Evolutionary conservation across 2,329 filamentous ascomycete species (phyloP).

Genomic region (Gaeumannomyces sp.): DNA sequence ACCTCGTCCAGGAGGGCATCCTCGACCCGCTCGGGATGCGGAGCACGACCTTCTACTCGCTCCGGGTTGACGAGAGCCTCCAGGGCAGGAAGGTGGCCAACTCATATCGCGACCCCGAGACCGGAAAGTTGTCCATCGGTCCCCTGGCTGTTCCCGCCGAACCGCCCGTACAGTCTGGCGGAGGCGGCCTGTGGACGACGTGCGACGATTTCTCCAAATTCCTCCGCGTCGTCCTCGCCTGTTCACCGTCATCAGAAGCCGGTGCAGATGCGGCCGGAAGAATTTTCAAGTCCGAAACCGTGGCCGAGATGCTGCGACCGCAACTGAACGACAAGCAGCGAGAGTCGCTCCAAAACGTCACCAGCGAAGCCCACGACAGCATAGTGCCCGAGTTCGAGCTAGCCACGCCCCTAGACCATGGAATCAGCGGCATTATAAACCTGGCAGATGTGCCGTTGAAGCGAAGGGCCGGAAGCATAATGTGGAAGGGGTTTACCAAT

Average conservation of each 20-base stretch:
- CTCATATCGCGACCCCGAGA: neutral
- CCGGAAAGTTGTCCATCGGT: neutral
- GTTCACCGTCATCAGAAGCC: constrained; percentile 48
- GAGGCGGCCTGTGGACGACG: constrained; percentile 36
- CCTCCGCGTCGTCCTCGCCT: constrained; percentile 53
- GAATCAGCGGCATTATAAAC: constrained; percentile 34
- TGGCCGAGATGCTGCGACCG: constrained; percentile 51
- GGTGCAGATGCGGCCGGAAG: constrained; percentile 23
- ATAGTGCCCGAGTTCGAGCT: constrained; percentile 31
- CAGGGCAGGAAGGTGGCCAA: neutral
- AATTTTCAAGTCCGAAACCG: constrained; percentile 46
- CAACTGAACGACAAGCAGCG: constrained; percentile 30
- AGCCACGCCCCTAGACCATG: constrained; percentile 28
- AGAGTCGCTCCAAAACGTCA: constrained; percentile 17
- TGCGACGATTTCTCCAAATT: constrained; percentile 40
- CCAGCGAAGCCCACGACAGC: constrained; percentile 17
- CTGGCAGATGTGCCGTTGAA: constrained; percentile 32
- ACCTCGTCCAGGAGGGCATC: constrained; percentile 37
- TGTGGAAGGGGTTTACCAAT: constrained; percentile 37
- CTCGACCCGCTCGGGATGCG: constrained; percentile 39
- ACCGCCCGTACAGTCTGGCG: constrained; percentile 34
- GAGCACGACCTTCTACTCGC: constrained; percentile 33
- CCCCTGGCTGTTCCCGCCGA: constrained; percentile 19
- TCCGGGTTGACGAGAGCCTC: constrained; percentile 12
- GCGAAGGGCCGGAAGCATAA: constrained; percentile 35